phyloP scores from a whole-genome alignment of 305 asterid genomes.

The Plantago lanceolata region DNA sequence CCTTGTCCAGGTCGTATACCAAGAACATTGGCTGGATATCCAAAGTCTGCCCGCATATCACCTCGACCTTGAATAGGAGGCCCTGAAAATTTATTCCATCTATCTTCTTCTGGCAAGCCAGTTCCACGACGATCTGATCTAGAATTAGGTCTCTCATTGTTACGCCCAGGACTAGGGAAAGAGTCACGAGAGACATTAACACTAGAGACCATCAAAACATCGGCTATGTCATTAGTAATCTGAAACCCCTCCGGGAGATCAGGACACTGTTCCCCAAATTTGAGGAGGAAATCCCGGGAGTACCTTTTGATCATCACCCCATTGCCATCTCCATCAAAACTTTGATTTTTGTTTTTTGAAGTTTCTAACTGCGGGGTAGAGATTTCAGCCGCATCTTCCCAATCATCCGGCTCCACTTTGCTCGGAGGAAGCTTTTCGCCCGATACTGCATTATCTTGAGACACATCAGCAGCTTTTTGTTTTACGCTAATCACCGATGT shows the following conservation, averaged over 20 bases:
- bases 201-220: constrained; percentile 35
- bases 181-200: constrained; percentile 34
- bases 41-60: constrained; percentile 36
- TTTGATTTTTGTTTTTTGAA: constrained; percentile 32
- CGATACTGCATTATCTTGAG: constrained; percentile 34
- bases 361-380: constrained; percentile 54
- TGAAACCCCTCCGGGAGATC: constrained; percentile 61
- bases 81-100: constrained; percentile 44
- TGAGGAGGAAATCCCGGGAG: constrained; percentile 73
- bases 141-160: constrained; percentile 51
- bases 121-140: constrained; percentile 61
- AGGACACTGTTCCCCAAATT: constrained; percentile 52
- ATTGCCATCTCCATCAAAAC: constrained; percentile 36
- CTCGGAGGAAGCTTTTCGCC: constrained; percentile 37
- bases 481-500: constrained; percentile 30
- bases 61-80: constrained; percentile 36
- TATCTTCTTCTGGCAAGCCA: constrained; percentile 51
- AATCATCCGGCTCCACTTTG: constrained; percentile 81
- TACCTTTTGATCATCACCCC: constrained; percentile 50
- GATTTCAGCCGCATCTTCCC: constrained; percentile 88
- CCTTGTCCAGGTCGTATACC: constrained; percentile 48
- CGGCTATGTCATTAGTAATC: constrained; percentile 43
- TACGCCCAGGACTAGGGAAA: constrained; percentile 55
- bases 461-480: constrained; percentile 31
- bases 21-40: constrained; percentile 27